These are phyloP conservation scores for Phialophora chinensis DNA, from an alignment of 2,329 filamentous ascomycete species.

Conservation along the genomic window DNA sequence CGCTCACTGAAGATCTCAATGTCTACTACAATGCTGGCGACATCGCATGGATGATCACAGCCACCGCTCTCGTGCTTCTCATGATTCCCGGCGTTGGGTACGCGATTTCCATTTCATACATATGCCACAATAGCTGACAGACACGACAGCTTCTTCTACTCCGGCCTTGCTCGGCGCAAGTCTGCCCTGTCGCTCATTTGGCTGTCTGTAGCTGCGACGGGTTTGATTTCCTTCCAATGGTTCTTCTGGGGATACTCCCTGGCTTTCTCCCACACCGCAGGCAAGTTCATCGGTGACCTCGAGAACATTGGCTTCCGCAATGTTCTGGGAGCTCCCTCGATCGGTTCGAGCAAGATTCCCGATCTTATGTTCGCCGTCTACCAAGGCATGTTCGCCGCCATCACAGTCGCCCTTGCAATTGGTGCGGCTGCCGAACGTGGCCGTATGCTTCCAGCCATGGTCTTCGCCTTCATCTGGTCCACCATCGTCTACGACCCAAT, in stretches of 20 bases:
- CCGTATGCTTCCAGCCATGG: slow-evolving; percentile 82
- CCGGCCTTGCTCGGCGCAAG: slow-evolving; percentile 84
- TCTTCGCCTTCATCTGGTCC: slow-evolving; percentile 93
- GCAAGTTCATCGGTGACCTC: slow-evolving; percentile 77
- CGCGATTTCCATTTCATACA: slow-evolving; percentile 29
- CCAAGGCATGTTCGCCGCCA: slow-evolving; percentile 74
- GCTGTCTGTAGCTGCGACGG: slow-evolving; percentile 80
- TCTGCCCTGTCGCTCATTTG: slow-evolving; percentile 86
- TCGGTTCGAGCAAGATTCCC: slow-evolving; percentile 74
- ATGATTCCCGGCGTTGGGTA: slow-evolving; percentile 90
- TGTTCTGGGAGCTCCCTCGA: slow-evolving; percentile 76
- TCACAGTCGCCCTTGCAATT: slow-evolving; percentile 77
- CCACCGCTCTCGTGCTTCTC: slow-evolving; percentile 79
- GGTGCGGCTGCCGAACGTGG: slow-evolving; percentile 87
- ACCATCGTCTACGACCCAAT: slow-evolving; percentile 91
- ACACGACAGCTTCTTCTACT: slow-evolving; percentile 81
- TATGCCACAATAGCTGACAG: slow-evolving; percentile 22
- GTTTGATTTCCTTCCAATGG: slow-evolving; percentile 86
- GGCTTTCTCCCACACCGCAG: slow-evolving; percentile 78
- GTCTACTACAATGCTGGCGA: slow-evolving; percentile 85
- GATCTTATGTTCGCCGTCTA: slow-evolving; percentile 85
- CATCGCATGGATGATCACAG: slow-evolving; percentile 79
- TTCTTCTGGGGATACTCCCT: slow-evolving; percentile 94
- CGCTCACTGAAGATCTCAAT: slow-evolving; percentile 75
- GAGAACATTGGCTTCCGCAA: slow-evolving; percentile 79